A percentile compares a stretch with the other conserved stretches of the same genome.
These are phyloP conservation scores for Candida dajiaensis DNA, from an alignment of 805 yeast species.

Conservation along the genomic window DNA sequence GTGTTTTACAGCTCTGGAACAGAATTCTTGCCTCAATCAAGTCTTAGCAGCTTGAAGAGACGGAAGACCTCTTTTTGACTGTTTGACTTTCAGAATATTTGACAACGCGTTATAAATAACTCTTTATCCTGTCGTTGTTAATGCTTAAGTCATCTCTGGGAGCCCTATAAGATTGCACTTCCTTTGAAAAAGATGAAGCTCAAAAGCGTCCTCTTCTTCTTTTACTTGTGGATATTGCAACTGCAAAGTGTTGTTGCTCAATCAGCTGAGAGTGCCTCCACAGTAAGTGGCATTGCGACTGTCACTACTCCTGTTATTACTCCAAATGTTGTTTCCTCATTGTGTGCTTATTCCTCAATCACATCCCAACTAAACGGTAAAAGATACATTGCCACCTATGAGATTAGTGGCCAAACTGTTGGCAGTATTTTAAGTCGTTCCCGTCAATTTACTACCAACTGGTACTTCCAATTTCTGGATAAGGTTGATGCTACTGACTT, in stretches of 20 bases:
- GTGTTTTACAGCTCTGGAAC: no score
- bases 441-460: conserved; percentile 5
- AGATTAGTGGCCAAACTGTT: conserved; percentile 3
- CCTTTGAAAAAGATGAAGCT: background rate
- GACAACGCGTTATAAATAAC: no score
- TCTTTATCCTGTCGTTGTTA: no score
- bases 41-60: no score
- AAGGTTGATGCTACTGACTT: conserved; percentile 8
- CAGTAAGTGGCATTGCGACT: background rate
- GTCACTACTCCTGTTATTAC: background rate
- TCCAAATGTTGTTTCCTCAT: background rate
- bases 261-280: background rate
- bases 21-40: no score
- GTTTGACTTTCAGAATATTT: no score
- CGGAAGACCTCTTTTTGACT: no score
- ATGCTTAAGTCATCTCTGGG: no score
- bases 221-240: background rate
- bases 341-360: conserved; percentile 4
- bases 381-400: conserved; percentile 4
- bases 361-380: conserved; percentile 5
- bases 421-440: background rate
- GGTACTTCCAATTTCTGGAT: conserved; percentile 6
- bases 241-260: background rate
- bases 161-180: no score
- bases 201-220: background rate